These are phyloP conservation scores for Monascus purpureus DNA, from an alignment of 495 filamentous ascomycete genomes.

Conservation along the genomic window DNA sequence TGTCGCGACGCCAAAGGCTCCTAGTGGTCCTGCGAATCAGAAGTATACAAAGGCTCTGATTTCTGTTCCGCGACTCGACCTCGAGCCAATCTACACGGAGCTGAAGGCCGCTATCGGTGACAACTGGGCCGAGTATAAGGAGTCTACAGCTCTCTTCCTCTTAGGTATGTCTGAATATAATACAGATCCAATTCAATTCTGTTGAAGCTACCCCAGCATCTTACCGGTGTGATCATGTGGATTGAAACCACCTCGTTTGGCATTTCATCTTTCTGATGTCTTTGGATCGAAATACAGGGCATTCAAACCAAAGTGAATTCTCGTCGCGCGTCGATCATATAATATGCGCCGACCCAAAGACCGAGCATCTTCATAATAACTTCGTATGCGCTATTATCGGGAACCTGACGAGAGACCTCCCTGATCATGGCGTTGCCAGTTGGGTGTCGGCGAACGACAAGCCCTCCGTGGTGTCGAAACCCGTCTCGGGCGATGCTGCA, in stretches of 20 bases:
- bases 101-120: conserved; percentile 72
- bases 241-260: conserved; percentile 5
- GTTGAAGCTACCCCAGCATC: not conserved
- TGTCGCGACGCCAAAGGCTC: conserved; percentile 43
- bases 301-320: conserved; percentile 75
- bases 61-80: conserved; percentile 69
- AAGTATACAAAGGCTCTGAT: conserved; percentile 45
- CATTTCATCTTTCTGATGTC: conserved; percentile 9
- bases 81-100: conserved; percentile 78
- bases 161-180: conserved; percentile 45
- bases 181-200: too few relatives aligned
- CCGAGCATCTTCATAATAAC: conserved; percentile 79
- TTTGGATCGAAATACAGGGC: conserved; percentile 35
- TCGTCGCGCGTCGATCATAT: conserved; percentile 60
- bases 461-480: conserved; percentile 65
- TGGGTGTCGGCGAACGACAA: conserved; percentile 97
- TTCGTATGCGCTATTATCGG: conserved; percentile 73
- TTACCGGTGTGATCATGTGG: not conserved
- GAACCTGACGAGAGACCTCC: conserved; percentile 77
- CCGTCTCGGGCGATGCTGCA: conserved; percentile 72
- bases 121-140: conserved; percentile 81
- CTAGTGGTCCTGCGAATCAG: conserved; percentile 37
- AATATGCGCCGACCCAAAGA: conserved; percentile 53
- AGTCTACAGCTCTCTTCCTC: conserved; percentile 63
- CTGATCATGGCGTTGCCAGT: conserved; percentile 79